These are phyloP conservation scores for Tetracentron sinense DNA, from an alignment of 164 flowering plant genomes.

Conservation along the genomic window DNA sequence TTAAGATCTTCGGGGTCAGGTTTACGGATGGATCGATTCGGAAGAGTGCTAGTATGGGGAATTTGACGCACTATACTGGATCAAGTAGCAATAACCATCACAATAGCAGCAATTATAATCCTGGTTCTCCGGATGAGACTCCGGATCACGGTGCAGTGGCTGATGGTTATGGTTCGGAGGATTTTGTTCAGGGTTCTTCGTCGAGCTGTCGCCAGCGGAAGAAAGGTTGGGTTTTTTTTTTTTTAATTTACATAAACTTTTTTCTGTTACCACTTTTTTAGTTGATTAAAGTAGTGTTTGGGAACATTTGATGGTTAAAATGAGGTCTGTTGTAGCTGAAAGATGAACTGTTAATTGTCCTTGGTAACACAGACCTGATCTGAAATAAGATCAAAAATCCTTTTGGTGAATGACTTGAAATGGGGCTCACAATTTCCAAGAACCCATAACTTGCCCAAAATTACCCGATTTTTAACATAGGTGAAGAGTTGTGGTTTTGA, in stretches of 20 bases:
- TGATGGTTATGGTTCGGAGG: conserved; percentile 90
- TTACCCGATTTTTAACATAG: too few species aligned
- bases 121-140: conserved; percentile 54
- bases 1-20: conserved; percentile 83
- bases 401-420: too few species aligned
- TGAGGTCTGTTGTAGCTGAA: background rate
- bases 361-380: too few species aligned
- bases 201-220: conserved; percentile 70
- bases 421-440: too few species aligned
- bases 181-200: conserved; percentile 72
- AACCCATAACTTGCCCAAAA: too few species aligned
- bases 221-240: conserved; percentile 51
- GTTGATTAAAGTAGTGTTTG: background rate
- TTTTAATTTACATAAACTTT: background rate
- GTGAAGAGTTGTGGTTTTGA: too few species aligned
- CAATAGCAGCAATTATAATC: conserved; percentile 12
- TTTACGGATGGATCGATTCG: conserved; percentile 82
- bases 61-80: conserved; percentile 56
- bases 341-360: too few species aligned
- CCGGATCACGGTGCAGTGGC: conserved; percentile 49
- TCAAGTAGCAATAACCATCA: conserved; percentile 17
- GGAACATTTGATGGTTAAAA: background rate
- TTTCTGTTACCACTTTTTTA: too few species aligned
- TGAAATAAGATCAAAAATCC: too few species aligned
- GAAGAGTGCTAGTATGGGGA: conserved; percentile 95